A percentile compares a stretch with the other conserved stretches of the same genome.
Conservation (phyloP, 305 asterid genomes). For the Ilex paraguariensis region DNA sequence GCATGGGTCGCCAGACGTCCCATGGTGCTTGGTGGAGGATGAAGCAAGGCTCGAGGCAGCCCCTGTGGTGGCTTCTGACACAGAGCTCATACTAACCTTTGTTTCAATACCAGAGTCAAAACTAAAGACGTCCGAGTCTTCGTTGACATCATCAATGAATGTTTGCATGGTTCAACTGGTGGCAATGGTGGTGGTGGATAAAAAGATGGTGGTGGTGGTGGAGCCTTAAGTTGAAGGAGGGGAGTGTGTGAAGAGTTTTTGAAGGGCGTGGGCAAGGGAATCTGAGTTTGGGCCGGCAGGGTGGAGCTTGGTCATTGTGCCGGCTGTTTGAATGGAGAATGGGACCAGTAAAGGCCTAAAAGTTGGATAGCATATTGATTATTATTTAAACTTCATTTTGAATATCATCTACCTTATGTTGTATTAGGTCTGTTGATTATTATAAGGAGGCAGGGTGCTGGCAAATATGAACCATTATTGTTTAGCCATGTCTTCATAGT, state of each 20-base stretch:
- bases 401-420: neutral
- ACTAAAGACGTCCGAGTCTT: conserved; percentile 9
- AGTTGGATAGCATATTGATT: neutral
- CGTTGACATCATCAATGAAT: conserved; percentile 8
- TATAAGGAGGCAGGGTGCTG: conserved; percentile 12
- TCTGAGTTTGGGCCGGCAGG: conserved; percentile 54
- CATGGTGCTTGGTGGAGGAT: conserved; percentile 21
- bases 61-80: conserved; percentile 14
- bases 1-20: conserved; percentile 12
- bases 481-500: neutral
- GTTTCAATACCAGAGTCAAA: conserved; percentile 9
- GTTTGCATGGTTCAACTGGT: conserved; percentile 16
- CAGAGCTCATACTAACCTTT: conserved; percentile 14
- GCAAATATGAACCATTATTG: conserved; percentile 1
- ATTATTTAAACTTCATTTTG: neutral
- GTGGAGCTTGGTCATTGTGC: conserved; percentile 37
- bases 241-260: neutral
- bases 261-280: conserved; percentile 14
- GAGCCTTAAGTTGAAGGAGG: neutral
- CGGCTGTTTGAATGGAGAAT: conserved; percentile 35
- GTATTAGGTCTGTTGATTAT: neutral
- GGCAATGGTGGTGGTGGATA: too few species aligned
- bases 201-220: neutral
- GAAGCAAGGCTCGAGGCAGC: neutral
- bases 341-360: conserved; percentile 25